These are phyloP conservation scores for Gnomoniopsis smithogilvyi DNA, from an alignment of 2,329 filamentous ascomycete genomes.

Conservation along the genomic window DNA sequence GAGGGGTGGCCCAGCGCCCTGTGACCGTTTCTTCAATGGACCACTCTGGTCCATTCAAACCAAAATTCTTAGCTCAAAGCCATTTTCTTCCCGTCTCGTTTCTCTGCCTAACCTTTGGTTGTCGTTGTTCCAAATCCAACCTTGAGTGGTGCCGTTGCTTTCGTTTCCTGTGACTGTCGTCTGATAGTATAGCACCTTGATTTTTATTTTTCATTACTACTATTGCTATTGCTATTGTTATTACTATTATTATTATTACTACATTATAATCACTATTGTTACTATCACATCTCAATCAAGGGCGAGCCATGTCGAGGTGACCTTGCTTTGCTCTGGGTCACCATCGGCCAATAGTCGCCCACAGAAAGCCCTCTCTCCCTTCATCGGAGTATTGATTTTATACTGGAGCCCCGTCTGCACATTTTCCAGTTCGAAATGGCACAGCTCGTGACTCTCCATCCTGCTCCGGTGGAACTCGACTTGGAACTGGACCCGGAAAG, in stretches of 20 bases:
- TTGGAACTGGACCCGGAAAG: constrained; percentile 11
- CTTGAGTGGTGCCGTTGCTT: not conserved
- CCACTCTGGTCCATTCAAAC: constrained; percentile 10
- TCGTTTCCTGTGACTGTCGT: not conserved
- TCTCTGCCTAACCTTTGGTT: not conserved
- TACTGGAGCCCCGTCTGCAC: not conserved
- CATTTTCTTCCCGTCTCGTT: constrained; percentile 4
- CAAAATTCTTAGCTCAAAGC: not conserved
- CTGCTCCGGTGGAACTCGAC: constrained; percentile 10
- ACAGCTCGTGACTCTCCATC: constrained; percentile 7
- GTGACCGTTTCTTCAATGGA: constrained; percentile 13
- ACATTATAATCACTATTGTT: constrained; percentile 8
- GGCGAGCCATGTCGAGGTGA: constrained; percentile 17
- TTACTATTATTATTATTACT: not conserved
- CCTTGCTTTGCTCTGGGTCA: not conserved
- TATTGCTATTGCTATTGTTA: constrained; percentile 2
- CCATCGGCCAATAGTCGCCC: constrained; percentile 5
- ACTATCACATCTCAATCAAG: not conserved
- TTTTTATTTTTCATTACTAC: not conserved
- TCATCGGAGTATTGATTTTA: not conserved
- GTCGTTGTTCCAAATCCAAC: constrained; percentile 13
- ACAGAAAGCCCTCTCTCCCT: not conserved
- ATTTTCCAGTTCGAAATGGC: constrained; percentile 5
- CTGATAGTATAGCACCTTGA: constrained; percentile 8
- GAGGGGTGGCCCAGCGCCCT: not conserved